Conservation (phyloP, 257 asterid genomes). For the Nicotiana otophora region DNA sequence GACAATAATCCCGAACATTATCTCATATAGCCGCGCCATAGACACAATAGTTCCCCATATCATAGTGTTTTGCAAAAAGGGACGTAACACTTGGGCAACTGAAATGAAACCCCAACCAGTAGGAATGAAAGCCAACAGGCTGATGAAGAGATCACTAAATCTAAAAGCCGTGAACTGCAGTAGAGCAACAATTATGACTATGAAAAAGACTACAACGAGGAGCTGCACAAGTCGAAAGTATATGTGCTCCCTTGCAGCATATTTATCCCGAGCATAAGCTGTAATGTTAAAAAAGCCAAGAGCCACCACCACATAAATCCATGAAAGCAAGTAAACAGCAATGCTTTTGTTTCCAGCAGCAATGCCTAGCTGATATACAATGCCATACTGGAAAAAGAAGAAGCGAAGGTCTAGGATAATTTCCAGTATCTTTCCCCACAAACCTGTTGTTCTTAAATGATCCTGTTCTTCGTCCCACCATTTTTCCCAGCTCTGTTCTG, state of each 20-base stretch:
- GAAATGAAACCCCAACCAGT: constrained; percentile 93
- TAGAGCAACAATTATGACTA: constrained; percentile 54
- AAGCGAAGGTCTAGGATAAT: constrained; percentile 81
- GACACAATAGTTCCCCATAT: constrained; percentile 78
- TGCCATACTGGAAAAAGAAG: constrained; percentile 97
- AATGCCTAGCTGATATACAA: constrained; percentile 85
- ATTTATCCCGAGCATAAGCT: constrained; percentile 76
- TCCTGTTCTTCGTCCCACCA: constrained; percentile 99
- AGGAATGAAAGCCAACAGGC: constrained; percentile 86
- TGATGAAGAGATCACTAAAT: constrained; percentile 72
- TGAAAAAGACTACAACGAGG: constrained; percentile 61
- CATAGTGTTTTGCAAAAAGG: constrained; percentile 51
- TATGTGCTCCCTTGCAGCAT: constrained; percentile 91
- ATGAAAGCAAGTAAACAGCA: constrained; percentile 83
- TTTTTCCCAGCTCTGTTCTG: constrained; percentile 98
- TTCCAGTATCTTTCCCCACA: constrained; percentile 81
- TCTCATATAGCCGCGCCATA: constrained; percentile 78
- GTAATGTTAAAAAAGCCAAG: constrained; percentile 51
- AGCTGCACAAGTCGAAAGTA: constrained; percentile 98
- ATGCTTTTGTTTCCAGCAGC: constrained; percentile 78
- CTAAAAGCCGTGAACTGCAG: constrained; percentile 63
- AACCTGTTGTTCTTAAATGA: constrained; percentile 90
- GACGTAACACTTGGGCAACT: constrained; percentile 78
- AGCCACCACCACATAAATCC: constrained; percentile 77
- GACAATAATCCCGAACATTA: constrained; percentile 86